These are phyloP conservation scores for Puccinia brachypodii DNA, from an alignment of 1,284 basidiomycete genomes.

Conservation along the genomic window DNA sequence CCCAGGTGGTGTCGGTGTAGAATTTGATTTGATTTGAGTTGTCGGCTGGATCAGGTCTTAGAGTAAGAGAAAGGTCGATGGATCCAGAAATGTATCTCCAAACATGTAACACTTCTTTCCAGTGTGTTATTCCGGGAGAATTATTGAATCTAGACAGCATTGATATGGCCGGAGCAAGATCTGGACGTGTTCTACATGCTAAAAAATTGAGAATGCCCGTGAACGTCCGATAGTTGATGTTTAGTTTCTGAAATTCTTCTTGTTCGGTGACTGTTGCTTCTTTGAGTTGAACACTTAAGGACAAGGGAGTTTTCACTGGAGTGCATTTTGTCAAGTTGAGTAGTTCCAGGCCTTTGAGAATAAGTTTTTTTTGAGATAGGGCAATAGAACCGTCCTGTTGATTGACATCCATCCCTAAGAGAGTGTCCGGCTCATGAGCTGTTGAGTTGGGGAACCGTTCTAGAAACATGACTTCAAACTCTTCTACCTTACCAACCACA, in stretches of 20 bases:
- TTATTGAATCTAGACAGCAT: no score
- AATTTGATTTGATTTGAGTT: no score
- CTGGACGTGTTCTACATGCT: not conserved
- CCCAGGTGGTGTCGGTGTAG: no score
- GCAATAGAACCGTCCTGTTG: not conserved
- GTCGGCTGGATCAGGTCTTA: no score
- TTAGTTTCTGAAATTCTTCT: not conserved
- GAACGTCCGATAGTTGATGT: not conserved
- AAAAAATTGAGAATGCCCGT: not conserved
- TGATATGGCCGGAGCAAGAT: not conserved
- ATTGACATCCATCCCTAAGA: not conserved
- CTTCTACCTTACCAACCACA: not conserved
- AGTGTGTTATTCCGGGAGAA: not conserved
- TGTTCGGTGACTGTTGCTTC: not conserved
- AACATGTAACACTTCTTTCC: not conserved
- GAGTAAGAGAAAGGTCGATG: no score
- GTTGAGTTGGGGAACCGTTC: not conserved
- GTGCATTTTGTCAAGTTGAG: not conserved
- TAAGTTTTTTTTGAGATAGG: not conserved
- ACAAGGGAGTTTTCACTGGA: not conserved
- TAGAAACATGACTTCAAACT: not conserved
- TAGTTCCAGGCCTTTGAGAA: not conserved
- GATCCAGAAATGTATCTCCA: no score
- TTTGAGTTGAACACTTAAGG: not conserved
- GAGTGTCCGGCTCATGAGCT: not conserved